phyloP scores from a whole-genome alignment of 2,329 filamentous ascomycete genomes.

The Aspergillus tanneri region DNA sequence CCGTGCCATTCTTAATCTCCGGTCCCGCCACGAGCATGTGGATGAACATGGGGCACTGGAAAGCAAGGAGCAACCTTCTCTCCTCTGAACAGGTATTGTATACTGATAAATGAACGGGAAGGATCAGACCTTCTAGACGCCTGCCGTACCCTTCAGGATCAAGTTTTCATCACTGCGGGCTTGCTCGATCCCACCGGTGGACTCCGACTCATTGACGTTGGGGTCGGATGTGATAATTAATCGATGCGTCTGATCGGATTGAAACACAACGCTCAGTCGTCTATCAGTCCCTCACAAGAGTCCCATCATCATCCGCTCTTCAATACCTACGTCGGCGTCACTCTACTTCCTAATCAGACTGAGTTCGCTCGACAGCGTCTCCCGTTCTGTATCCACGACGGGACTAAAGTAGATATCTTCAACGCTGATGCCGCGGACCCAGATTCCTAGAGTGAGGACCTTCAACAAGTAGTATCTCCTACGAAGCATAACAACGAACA shows the following conservation, averaged over 20 bases:
- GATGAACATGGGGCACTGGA: slow-evolving; percentile 66
- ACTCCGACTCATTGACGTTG: slow-evolving; percentile 49
- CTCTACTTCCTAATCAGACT: slow-evolving; percentile 50
- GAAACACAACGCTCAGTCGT: slow-evolving; percentile 15
- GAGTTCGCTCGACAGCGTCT: slow-evolving; percentile 30
- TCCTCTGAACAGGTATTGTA: slow-evolving; percentile 6
- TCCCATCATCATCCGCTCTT: slow-evolving; percentile 19
- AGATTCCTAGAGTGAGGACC: slow-evolving; percentile 39
- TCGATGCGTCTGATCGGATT: slow-evolving; percentile 43
- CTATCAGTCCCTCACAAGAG: neutral
- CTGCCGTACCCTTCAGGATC: slow-evolving; percentile 50
- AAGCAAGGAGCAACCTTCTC: slow-evolving; percentile 21
- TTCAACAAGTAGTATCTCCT: slow-evolving; percentile 25
- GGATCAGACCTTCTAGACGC: slow-evolving; percentile 46
- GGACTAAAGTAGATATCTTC: slow-evolving; percentile 37
- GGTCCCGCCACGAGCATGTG: slow-evolving; percentile 55
- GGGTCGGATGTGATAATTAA: slow-evolving; percentile 62
- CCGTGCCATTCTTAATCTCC: slow-evolving; percentile 57
- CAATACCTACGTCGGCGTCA: slow-evolving; percentile 56
- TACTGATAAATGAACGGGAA: no score
- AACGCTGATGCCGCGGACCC: slow-evolving; percentile 53
- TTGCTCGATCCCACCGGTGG: slow-evolving; percentile 30
- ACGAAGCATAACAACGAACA: no score
- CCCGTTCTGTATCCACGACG: slow-evolving; percentile 4
- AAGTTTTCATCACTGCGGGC: slow-evolving; percentile 48